Base-by-base conservation (phyloP, 805 yeast genomes). In the Suhomyces tanzawaensis region DNA sequence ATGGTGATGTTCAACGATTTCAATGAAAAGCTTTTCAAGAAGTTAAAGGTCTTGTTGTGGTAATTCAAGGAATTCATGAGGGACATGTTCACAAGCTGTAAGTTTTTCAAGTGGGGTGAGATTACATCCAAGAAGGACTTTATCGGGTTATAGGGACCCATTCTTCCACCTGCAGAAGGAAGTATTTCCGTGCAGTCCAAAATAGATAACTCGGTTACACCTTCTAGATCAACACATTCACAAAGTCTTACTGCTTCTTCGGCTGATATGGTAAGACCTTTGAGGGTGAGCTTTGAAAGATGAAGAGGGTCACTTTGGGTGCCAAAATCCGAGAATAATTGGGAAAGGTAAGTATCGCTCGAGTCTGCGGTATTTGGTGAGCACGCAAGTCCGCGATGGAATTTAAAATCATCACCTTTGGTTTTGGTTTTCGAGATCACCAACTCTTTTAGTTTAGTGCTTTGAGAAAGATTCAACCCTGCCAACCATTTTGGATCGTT, bases 1-100 rank as follows among this genome's bases (percentile, higher is more conserved):
- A 37, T 19, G 11, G 34, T 26, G 4, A 37, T 23, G 26, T 37
- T 37, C 13, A 37, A 26, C 15, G 36, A 37, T 13, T 19, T n/a
- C 18, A 37, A 27, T 19, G 18, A 4, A 6, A 31, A 24, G 1
- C 17, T 11, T 17, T 11, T 19, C 15, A 37, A 13, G 18, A 37
- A 19, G 18, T 23, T 19, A 7, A 37, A 26, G 7, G 25, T 17
- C 17, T 19, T 31, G 14, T 19, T 25, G 13, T 37, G 32, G 22
- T 26, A 21, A 26, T 37, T 31, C 3, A 37, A 19, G n/a, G 19
- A 12, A 13, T 37, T 37, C 6, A n/a, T 6, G 6, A 37, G 16
- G 28, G 25, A 15, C 7, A 37, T n/a, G 17, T 29, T 18, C 4
- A 37, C 19, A 16, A 24, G 30, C 16, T 7, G 5, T 6, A 37